phyloP scores from a whole-genome alignment of 805 yeast genomes.

The Metschnikowia reukaufii region DNA sequence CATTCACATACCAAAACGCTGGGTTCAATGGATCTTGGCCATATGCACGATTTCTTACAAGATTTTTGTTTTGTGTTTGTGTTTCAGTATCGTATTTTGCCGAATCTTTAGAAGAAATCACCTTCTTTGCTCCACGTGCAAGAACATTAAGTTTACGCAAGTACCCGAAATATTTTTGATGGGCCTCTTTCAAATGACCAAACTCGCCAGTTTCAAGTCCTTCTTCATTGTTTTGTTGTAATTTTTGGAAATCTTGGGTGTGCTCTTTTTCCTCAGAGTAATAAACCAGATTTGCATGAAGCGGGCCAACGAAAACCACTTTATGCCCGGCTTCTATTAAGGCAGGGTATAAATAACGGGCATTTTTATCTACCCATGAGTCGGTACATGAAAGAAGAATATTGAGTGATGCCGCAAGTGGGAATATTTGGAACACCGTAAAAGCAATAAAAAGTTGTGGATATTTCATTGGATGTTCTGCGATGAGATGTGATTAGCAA shows the following conservation, averaged over 20 bases:
- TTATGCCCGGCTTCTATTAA: constrained; percentile 31
- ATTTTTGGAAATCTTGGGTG: not conserved
- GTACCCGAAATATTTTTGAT: constrained; percentile 30
- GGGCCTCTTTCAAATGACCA: constrained; percentile 31
- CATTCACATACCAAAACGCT: constrained; percentile 36
- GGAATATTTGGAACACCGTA: not conserved
- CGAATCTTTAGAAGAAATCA: constrained; percentile 12
- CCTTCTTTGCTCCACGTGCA: constrained; percentile 24
- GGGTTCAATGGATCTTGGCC: constrained; percentile 39
- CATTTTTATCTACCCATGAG: constrained; percentile 39
- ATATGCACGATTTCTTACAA: constrained; percentile 14
- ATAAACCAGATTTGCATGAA: constrained; percentile 10
- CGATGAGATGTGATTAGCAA: not conserved
- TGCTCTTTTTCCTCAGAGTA: not conserved
- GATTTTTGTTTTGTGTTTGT: not conserved
- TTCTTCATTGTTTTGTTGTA: no score
- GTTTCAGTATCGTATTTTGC: not conserved
- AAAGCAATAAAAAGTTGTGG: not conserved
- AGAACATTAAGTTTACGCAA: constrained; percentile 17
- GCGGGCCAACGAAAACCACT: constrained; percentile 34
- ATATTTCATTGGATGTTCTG: not conserved
- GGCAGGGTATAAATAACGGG: constrained; percentile 28
- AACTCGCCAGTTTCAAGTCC: constrained; percentile 29
- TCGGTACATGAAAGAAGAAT: constrained; percentile 35
- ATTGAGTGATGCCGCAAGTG: constrained; percentile 22